These are phyloP conservation scores for Fusarium palustre DNA, from an alignment of 2,329 filamentous ascomycete species.

Conservation along the genomic window DNA sequence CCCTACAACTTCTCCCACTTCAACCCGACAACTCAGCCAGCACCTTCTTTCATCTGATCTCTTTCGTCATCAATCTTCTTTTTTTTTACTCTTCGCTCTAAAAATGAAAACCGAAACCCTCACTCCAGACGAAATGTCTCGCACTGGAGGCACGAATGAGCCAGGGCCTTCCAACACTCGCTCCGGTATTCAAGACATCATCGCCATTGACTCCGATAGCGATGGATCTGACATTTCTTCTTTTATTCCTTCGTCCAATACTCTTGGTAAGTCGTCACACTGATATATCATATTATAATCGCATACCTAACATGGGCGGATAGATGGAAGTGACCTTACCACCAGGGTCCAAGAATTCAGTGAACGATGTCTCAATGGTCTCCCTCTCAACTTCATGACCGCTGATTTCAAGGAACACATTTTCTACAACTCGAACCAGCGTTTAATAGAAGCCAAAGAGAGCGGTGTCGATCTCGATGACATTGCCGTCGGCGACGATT, in stretches of 20 bases:
- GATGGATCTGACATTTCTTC: background rate
- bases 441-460: conserved; percentile 40
- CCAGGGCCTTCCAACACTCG: background rate
- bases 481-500: conserved; percentile 47
- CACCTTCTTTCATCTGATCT: background rate
- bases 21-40: background rate
- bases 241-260: background rate
- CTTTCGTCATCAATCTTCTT: background rate
- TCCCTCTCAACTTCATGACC: conserved; percentile 43
- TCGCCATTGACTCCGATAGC: background rate
- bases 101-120: conserved; percentile 6
- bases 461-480: conserved; percentile 29
- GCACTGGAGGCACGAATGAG: background rate
- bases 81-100: background rate
- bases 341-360: conserved; percentile 15
- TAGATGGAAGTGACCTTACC: background rate
- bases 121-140: background rate
- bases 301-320: background rate
- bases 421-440: conserved; percentile 38
- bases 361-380: conserved; percentile 23
- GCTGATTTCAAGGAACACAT: conserved; percentile 38
- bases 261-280: background rate
- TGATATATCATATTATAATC: background rate
- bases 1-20: background rate
- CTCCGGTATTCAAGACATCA: background rate